phyloP scores from a whole-genome alignment of 2,329 filamentous ascomycete species.

The Colletotrichum australisinense region DNA sequence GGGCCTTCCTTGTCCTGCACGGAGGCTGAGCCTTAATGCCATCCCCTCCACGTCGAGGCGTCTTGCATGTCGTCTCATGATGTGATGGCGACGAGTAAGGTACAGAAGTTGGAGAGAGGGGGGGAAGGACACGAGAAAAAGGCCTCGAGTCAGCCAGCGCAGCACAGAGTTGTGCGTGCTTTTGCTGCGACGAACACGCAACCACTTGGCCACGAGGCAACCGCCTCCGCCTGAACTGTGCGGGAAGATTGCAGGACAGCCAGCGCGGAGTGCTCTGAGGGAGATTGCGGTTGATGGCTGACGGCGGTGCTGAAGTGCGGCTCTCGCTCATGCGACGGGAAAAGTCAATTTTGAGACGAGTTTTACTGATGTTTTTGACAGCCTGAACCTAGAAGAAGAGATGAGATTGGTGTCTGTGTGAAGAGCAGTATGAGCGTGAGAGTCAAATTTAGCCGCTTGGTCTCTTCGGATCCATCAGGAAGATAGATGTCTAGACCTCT shows the following conservation, averaged over 20 bases:
- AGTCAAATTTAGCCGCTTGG: not conserved
- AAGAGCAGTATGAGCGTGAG: not conserved
- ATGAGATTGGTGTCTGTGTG: slow-evolving; percentile 10
- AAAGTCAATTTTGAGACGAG: slow-evolving; percentile 28
- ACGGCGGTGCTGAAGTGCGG: no score
- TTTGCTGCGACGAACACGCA: slow-evolving; percentile 4
- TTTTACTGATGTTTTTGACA: slow-evolving; percentile 30
- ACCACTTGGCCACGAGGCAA: not conserved
- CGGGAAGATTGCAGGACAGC: not conserved
- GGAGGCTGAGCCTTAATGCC: slow-evolving; percentile 18
- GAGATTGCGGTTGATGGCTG: not conserved
- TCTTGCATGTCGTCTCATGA: slow-evolving; percentile 29
- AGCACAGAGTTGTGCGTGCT: not conserved
- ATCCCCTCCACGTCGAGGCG: not conserved
- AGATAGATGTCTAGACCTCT: not conserved
- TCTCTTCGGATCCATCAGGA: not conserved
- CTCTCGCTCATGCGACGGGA: not conserved
- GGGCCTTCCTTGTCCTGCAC: slow-evolving; percentile 1
- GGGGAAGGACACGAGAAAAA: not conserved
- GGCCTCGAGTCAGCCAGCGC: slow-evolving; percentile 9
- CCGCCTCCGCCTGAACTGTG: not conserved
- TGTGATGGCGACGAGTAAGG: slow-evolving; percentile 5
- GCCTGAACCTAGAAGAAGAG: slow-evolving; percentile 11
- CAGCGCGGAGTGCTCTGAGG: not conserved
- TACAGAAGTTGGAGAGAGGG: no score